Evolutionary conservation across 129 eudicot species (phyloP), one percentile per base, ranked within the genome.

Genomic region (Lactuca sativa): DNA sequence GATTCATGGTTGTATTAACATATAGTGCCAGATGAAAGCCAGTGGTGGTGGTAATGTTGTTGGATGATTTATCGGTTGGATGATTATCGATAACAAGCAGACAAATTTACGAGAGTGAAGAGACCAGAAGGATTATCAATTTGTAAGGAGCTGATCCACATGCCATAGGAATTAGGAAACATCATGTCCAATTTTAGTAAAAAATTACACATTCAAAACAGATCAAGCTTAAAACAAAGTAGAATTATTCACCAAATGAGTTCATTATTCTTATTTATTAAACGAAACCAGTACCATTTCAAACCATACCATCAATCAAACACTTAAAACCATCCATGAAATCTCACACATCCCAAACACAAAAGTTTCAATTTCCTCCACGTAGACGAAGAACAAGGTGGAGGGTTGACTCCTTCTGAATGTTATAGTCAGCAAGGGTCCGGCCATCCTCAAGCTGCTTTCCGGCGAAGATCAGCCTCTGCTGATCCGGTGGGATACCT

Each of bases 351-450:
- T 10, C 12, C 41, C 34, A 33, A 59, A 13, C 64, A 59, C 41
- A 34, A 31, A 36, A 14, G 9, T 5, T 41, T 12, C 70, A 48
- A 21, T 65, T 70, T n/a, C 75, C 75, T 43, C 75, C 75, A 41
- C 75, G 56, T 2, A 72, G 69, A 6, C 76, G 77, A 18, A 52
- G 77, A 4, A 72, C 68, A 33, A 71, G 47, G 15, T 47, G 75
- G 14, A 70, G 55, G 11, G 64, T 56, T 4, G 74, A 70, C 8
- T 70, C 56, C 65, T 59, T 56, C 38, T 70, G 64, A n/a, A 70
- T 70, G 43, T 59, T 41, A 40, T 56, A 70, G 14, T 70, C 74
- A 2, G 74, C 74, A 56, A 70, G 43, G n/a, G 66, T 70, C 1
- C 74, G 43, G 0, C 74, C 63, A 10, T 69, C 74, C 18, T 56